Base-by-base conservation (phyloP, 2,329 filamentous ascomycete genomes). In the Alternaria hordeiaustralica region DNA sequence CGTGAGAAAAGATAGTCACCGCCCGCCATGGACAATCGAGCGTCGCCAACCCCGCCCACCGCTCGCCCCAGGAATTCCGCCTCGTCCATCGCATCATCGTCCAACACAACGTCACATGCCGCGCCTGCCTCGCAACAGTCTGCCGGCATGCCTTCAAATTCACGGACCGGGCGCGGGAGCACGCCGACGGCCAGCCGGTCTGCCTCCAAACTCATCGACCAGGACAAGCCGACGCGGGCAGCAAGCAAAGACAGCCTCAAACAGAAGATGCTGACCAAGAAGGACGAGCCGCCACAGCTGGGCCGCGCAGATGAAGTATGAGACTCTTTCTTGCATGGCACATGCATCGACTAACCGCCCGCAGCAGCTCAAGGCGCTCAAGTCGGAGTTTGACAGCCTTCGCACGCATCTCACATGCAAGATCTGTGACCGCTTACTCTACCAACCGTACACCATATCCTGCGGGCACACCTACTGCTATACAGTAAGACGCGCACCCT, bases 401-500 rank as follows among this genome's bases (percentile, higher is more conserved):
- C 85, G 88, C 67, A 81, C 79, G 28, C 82, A 90, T 30, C 81
- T 90, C 70, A 89, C 88, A 61, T 92, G 90, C 81, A 88, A 89
- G 67, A 89, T 92, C 66, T 92, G 90, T 78, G 87, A 90, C 68
- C 85, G 87, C 59, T 85, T 89, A 53, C 84, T 92, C 54, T 91
- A 91, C 78, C 89, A 92, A 77, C 90, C 90, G 2, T 92, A 88
- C 78, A 89, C 87, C 18, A 84, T 91, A 56, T 84, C 84, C 7
- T 92, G 90, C 71, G 90, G 90, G 4, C 90, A 92, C 76, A 91
- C 89, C 7, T 92, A 90, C 78, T 92, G 90, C 80, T 92, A 92
- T 75, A 87, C 86, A 47, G 87, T 88, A 68, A 77, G 85, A 79
- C 9, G 47, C 23, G 25, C 47, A 30, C 30, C 9, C 20, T 26